Evolutionary conservation across 176 grass and related monocot genomes (phyloP).

Genomic region (Oryza coarctata): DNA sequence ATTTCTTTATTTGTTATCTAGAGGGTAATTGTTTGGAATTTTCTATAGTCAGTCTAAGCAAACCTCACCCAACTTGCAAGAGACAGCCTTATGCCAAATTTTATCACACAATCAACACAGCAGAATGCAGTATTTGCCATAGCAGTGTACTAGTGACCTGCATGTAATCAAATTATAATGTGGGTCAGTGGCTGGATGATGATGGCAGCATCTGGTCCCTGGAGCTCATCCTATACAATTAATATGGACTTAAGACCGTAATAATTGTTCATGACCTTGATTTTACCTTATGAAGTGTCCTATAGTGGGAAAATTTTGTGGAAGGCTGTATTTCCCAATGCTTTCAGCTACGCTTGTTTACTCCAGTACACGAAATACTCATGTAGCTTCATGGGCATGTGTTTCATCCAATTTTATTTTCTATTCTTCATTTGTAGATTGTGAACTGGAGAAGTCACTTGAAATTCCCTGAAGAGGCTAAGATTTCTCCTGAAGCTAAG

Average conservation of each 20-base stretch:
- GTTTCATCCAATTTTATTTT: conserved; percentile 22
- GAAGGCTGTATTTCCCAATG: neutral
- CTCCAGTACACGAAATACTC: neutral
- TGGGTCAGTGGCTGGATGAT: neutral
- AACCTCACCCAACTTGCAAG: neutral
- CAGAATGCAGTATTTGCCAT: neutral
- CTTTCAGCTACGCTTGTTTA: neutral
- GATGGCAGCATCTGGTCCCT: conserved; percentile 14
- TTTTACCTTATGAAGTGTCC: conserved; percentile 7
- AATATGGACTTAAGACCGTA: neutral
- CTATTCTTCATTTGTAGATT: conserved; percentile 56
- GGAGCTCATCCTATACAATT: conserved; percentile 6
- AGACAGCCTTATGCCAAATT: conserved; percentile 26
- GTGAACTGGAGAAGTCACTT: conserved; percentile 97
- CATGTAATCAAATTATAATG: neutral
- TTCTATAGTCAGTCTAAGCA: conserved; percentile 1
- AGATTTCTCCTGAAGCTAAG: conserved; percentile 87
- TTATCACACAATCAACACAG: neutral
- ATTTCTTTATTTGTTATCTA: neutral
- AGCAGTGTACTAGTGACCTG: neutral
- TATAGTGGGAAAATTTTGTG: conserved; percentile 1
- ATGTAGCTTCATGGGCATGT: conserved; percentile 18
- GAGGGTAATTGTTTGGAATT: conserved; percentile 16
- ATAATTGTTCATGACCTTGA: neutral
- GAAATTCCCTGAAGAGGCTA: conserved; percentile 97